These are phyloP conservation scores for Cutaneotrichosporon cavernicola DNA, from an alignment of 1,284 basidiomycete species.

Conservation along the genomic window DNA sequence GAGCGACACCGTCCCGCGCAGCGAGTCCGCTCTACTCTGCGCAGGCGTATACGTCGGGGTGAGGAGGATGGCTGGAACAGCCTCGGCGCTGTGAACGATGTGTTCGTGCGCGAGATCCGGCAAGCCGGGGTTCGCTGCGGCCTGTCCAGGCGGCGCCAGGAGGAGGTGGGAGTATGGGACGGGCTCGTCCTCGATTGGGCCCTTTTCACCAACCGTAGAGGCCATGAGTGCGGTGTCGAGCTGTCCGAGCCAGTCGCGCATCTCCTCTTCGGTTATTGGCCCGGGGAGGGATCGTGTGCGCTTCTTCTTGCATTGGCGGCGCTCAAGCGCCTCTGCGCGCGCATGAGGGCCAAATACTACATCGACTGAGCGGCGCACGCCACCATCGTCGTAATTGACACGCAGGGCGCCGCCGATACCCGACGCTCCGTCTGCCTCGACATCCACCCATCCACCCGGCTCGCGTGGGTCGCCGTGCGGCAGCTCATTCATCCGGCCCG, in stretches of 20 bases:
- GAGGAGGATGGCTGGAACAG: constrained; percentile 19
- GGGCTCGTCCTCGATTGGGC: constrained; percentile 7
- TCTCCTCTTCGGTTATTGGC: constrained; percentile 38
- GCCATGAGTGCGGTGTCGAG: constrained; percentile 26
- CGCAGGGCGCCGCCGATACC: constrained; percentile 17
- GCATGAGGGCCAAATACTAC: constrained; percentile 21
- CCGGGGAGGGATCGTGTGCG: constrained; percentile 39
- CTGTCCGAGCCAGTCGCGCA: constrained; percentile 36
- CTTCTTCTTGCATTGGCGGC: neutral
- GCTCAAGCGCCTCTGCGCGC: constrained; percentile 5
- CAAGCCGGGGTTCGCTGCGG: neutral
- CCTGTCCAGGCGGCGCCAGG: constrained; percentile 7
- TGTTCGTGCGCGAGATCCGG: constrained; percentile 22
- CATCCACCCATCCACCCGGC: constrained; percentile 13
- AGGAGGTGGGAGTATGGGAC: constrained; percentile 16
- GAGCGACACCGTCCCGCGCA: constrained; percentile 23
- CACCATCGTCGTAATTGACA: constrained; percentile 15
- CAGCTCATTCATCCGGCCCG: constrained; percentile 20
- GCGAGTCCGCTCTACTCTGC: constrained; percentile 9
- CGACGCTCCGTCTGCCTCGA: constrained; percentile 8
- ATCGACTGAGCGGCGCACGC: constrained; percentile 13
- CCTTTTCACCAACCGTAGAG: constrained; percentile 1
- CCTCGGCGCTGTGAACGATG: constrained; percentile 1
- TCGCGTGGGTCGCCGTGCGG: constrained; percentile 21
- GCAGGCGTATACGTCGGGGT: constrained; percentile 21